Percentiles rank a stretch among this genome's conserved stretches.
Evolutionary conservation across 192 early-diverging fungal genomes (phyloP).

Genomic region (Coemansia sp.): DNA sequence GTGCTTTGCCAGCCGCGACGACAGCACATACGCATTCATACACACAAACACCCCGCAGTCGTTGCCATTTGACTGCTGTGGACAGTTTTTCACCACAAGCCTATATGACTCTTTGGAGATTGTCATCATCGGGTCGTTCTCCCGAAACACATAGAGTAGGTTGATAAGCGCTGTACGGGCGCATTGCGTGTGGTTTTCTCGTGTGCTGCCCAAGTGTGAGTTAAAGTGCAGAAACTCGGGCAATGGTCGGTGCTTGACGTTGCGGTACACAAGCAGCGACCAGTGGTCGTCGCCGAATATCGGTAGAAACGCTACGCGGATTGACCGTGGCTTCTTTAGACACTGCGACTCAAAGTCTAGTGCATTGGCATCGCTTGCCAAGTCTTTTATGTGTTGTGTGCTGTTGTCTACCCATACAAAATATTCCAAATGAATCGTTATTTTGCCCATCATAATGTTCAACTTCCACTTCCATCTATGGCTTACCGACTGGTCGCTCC

Average conservation of each 20-base stretch:
- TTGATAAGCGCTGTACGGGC: slow-evolving; percentile 50
- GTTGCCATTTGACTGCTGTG: slow-evolving; percentile 47
- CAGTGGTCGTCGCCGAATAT: slow-evolving; percentile 54
- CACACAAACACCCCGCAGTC: slow-evolving; percentile 53
- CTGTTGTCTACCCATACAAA: slow-evolving; percentile 21
- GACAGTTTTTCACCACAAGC: slow-evolving; percentile 50
- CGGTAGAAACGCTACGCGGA: slow-evolving; percentile 45
- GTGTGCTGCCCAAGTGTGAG: slow-evolving; percentile 46
- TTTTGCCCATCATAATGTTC: too few species aligned
- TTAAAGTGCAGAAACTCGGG: slow-evolving; percentile 55
- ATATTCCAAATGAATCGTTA: background rate
- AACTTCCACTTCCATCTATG: too few species aligned
- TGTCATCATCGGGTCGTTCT: slow-evolving; percentile 38
- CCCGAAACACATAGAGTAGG: slow-evolving; percentile 42
- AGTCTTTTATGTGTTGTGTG: slow-evolving; percentile 24
- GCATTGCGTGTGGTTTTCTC: slow-evolving; percentile 48
- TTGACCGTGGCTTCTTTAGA: slow-evolving; percentile 28
- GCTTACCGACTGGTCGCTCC: slow-evolving; percentile 33
- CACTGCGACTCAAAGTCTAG: slow-evolving; percentile 41
- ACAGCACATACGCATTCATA: slow-evolving; percentile 45
- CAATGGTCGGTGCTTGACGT: slow-evolving; percentile 13
- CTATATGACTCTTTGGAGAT: slow-evolving; percentile 50
- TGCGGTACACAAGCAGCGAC: slow-evolving; percentile 47
- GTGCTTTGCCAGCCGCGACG: slow-evolving; percentile 23
- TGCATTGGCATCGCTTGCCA: slow-evolving; percentile 41